phyloP scores from a whole-genome alignment of 148 eudicot genomes.

The Heliosperma pusillum region DNA sequence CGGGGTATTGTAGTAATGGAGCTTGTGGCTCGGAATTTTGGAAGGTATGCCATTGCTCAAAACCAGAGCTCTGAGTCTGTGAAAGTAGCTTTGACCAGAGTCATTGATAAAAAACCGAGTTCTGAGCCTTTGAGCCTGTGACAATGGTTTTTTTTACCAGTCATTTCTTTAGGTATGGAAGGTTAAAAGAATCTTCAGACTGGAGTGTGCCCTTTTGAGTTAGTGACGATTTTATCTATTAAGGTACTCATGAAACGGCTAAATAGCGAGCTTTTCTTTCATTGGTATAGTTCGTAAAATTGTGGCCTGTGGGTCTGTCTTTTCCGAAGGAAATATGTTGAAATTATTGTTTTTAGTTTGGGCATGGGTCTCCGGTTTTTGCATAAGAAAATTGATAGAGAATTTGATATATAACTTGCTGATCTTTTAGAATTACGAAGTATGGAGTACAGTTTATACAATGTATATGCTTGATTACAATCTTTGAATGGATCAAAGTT shows the following conservation, averaged over 20 bases:
- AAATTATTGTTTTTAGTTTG: too few species aligned
- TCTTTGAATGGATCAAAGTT: not conserved
- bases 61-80: not conserved
- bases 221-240: not conserved
- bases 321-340: too few species aligned
- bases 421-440: not conserved
- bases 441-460: constrained; percentile 2
- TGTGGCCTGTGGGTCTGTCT: too few species aligned
- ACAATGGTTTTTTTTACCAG: not conserved
- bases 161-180: not conserved
- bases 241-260: not conserved
- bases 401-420: not conserved
- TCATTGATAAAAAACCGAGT: too few species aligned
- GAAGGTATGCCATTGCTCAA: not conserved
- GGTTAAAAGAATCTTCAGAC: not conserved
- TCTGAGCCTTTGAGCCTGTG: too few species aligned
- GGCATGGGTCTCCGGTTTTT: not conserved
- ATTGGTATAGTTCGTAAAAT: too few species aligned
- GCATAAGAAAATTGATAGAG: not conserved
- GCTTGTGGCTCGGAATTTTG: not conserved
- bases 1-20: not conserved
- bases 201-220: not conserved
- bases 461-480: constrained; percentile 14
- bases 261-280: not conserved
- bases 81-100: too few species aligned